phyloP scores from a whole-genome alignment of 805 yeast genomes.

The Saccharomycopsis javanensis region DNA sequence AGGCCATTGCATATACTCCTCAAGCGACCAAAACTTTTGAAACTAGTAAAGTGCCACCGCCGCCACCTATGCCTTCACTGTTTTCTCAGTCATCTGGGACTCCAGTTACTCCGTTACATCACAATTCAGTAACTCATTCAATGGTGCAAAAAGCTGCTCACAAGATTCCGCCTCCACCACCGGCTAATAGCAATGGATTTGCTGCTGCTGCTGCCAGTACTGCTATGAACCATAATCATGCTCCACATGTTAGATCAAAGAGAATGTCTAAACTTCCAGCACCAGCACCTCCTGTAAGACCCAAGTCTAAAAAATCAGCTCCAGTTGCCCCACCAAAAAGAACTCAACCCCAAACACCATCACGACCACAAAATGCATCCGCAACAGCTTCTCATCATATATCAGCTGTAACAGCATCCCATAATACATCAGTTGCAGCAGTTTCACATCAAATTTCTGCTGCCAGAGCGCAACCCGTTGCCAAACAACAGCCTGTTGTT shows the following conservation, averaged over 20 bases:
- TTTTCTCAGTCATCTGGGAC: slow-evolving; percentile 19
- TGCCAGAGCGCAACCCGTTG: slow-evolving; percentile 22
- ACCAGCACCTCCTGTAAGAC: slow-evolving; percentile 23
- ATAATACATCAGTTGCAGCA: too few relatives aligned
- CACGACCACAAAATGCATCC: slow-evolving; percentile 1
- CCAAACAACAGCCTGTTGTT: slow-evolving; percentile 19
- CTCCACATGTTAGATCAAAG: slow-evolving; percentile 16
- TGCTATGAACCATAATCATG: background rate
- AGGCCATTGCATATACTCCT: slow-evolving; percentile 14
- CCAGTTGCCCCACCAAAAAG: slow-evolving; percentile 28
- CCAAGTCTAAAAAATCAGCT: slow-evolving; percentile 26
- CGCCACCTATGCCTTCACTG: slow-evolving; percentile 22
- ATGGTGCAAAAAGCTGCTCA: slow-evolving; percentile 19
- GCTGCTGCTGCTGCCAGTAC: slow-evolving; percentile 1
- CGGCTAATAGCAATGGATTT: slow-evolving; percentile 1
- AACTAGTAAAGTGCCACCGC: slow-evolving; percentile 23
- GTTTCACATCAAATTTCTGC: background rate
- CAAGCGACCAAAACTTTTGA: slow-evolving; percentile 21
- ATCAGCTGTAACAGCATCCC: too few relatives aligned
- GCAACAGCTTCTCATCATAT: background rate
- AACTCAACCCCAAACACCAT: background rate
- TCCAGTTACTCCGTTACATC: slow-evolving; percentile 21
- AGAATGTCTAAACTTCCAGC: slow-evolving; percentile 21
- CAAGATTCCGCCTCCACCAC: slow-evolving; percentile 22
- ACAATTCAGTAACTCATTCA: slow-evolving; percentile 18